phyloP scores from a whole-genome alignment of 2,329 filamentous ascomycete genomes.

The Verticillium zaregamsianum region DNA sequence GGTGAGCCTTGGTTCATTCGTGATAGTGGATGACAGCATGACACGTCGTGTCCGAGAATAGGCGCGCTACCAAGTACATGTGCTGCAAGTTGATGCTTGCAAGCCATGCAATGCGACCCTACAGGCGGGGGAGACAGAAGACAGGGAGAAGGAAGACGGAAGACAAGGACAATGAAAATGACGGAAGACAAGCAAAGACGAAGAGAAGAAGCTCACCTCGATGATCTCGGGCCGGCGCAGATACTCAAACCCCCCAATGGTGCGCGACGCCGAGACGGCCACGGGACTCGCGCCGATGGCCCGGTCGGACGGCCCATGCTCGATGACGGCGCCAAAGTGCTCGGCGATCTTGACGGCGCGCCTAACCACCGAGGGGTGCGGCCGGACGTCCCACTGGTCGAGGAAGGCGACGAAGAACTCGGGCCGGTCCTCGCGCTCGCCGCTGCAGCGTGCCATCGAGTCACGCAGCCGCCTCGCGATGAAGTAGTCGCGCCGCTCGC shows the following conservation, averaged over 20 bases:
- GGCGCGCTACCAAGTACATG: too few relatives aligned
- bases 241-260: constrained; percentile 29
- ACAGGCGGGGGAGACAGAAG: too few relatives aligned
- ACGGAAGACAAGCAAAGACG: not conserved
- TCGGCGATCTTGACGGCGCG: constrained; percentile 29
- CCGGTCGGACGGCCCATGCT: constrained; percentile 20
- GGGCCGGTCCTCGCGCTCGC: constrained; percentile 23
- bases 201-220: constrained; percentile 8
- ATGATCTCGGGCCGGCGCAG: constrained; percentile 25
- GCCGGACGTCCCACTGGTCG: constrained; percentile 27
- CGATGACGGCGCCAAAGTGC: constrained; percentile 28
- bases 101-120: too few relatives aligned
- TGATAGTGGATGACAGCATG: not conserved
- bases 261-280: constrained; percentile 10
- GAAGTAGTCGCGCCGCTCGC: constrained; percentile 38
- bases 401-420: constrained; percentile 32
- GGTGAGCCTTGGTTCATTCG: not conserved
- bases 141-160: too few relatives aligned
- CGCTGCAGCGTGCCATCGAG: constrained; percentile 21
- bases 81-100: not conserved
- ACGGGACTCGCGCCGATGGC: not conserved
- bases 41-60: too few relatives aligned
- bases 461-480: constrained; percentile 29
- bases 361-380: constrained; percentile 27
- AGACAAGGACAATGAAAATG: not conserved